A percentile compares a stretch with the other conserved stretches of the same genome.
Evolutionary conservation across 2,329 filamentous ascomycete genomes (phyloP).

Genomic region (Colletotrichum acutatum): DNA sequence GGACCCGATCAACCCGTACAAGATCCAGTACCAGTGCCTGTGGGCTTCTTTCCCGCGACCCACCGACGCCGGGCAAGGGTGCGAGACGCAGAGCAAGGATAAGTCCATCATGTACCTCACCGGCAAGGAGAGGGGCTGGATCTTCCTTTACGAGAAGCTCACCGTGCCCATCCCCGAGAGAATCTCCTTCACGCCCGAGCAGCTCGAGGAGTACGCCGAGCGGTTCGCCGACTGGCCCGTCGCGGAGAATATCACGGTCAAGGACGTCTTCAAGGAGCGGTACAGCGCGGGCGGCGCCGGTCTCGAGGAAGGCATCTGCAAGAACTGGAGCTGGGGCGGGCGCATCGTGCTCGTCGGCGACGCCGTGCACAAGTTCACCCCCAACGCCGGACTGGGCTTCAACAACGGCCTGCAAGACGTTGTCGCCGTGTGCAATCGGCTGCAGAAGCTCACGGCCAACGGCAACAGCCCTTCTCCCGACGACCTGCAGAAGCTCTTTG

Average conservation of each 20-base stretch:
- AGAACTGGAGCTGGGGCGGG: conserved; percentile 48
- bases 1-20: conserved; percentile 26
- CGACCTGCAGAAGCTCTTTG: conserved; percentile 29
- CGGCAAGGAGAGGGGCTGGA: conserved; percentile 43
- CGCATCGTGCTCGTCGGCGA: conserved; percentile 50
- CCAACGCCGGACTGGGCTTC: conserved; percentile 47
- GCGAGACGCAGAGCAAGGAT: conserved; percentile 45
- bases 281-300: conserved; percentile 43
- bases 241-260: conserved; percentile 40
- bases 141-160: conserved; percentile 47
- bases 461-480: background rate
- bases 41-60: conserved; percentile 46
- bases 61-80: conserved; percentile 39
- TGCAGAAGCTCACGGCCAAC: conserved; percentile 29
- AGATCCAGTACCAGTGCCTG: conserved; percentile 45
- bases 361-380: conserved; percentile 50
- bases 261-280: conserved; percentile 43
- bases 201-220: conserved; percentile 40
- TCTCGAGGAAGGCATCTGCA: conserved; percentile 50
- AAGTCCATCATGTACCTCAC: conserved; percentile 44
- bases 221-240: conserved; percentile 43
- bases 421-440: conserved; percentile 42
- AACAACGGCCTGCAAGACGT: conserved; percentile 50
- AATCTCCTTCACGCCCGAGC: conserved; percentile 39
- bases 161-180: conserved; percentile 40